phyloP scores from a whole-genome alignment of 305 asterid species.

The Fraxinus baroniana region DNA sequence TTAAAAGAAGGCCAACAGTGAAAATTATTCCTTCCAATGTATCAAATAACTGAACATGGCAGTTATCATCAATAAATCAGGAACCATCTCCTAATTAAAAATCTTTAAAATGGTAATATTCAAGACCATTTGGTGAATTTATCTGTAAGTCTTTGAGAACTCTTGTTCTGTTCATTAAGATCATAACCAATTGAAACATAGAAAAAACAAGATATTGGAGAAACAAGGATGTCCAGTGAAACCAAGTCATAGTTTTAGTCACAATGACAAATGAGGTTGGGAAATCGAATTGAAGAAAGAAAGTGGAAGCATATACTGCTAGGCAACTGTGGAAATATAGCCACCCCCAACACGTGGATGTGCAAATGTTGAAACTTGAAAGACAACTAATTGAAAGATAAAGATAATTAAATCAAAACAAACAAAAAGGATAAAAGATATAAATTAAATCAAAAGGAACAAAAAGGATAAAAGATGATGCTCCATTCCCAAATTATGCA shows the following conservation, averaged over 20 bases:
- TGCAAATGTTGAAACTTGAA: constrained; percentile 13
- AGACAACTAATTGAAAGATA: constrained; percentile 1
- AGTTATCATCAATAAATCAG: constrained; percentile 4
- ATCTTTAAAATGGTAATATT: neutral
- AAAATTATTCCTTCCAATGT: neutral
- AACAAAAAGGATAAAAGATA: constrained; percentile 18
- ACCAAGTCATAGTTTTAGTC: neutral
- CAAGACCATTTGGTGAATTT: constrained; percentile 1
- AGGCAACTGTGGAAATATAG: neutral
- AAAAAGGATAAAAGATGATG: constrained; percentile 16
- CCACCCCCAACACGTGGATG: constrained; percentile 6
- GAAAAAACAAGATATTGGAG: constrained; percentile 15
- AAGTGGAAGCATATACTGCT: constrained; percentile 15
- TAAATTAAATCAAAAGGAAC: neutral
- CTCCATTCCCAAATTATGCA: neutral
- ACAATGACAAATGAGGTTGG: neutral
- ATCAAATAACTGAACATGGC: neutral
- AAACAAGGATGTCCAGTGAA: constrained; percentile 10
- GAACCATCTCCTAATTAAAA: neutral
- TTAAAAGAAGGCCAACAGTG: neutral
- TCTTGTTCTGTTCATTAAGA: constrained; percentile 15
- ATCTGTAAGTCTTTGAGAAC: neutral
- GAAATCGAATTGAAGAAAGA: neutral
- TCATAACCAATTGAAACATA: constrained; percentile 3
- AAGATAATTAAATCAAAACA: neutral